Conservation (phyloP, 441 rosid species). For the Aleurites moluccanus region DNA sequence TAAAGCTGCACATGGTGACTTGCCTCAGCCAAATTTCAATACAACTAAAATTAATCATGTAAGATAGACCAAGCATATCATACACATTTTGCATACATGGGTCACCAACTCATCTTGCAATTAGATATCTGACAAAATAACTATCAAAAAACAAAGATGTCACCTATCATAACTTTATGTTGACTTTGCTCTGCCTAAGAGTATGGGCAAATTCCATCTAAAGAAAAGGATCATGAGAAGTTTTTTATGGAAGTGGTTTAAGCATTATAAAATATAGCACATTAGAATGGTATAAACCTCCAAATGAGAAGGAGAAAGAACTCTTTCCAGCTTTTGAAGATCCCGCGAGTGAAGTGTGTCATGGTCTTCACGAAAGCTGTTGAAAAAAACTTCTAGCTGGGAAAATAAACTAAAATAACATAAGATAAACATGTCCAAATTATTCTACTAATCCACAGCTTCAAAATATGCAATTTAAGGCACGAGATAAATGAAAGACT, state of each 20-base stretch:
- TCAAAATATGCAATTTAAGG: neutral
- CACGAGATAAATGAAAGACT: constrained; percentile 6
- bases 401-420: constrained; percentile 22
- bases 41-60: neutral
- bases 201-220: constrained; percentile 94
- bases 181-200: constrained; percentile 86
- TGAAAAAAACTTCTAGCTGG: constrained; percentile 82
- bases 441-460: neutral
- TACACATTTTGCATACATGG: too few species aligned
- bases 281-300: constrained; percentile 52
- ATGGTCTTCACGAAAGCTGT: constrained; percentile 85
- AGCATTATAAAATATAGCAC: neutral
- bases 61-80: neutral
- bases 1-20: too few species aligned
- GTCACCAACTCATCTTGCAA: neutral
- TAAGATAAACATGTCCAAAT: constrained; percentile 13
- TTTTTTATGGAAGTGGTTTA: neutral
- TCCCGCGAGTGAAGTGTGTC: constrained; percentile 83
- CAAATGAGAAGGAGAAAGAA: constrained; percentile 88
- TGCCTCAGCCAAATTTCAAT: neutral
- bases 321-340: constrained; percentile 94
- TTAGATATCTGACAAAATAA: neutral
- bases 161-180: constrained; percentile 92
- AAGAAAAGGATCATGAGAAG: constrained; percentile 15
- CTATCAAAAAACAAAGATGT: constrained; percentile 13